phyloP scores from a whole-genome alignment of 1,284 basidiomycete genomes.

The Moesziomyces parantarcticus region DNA sequence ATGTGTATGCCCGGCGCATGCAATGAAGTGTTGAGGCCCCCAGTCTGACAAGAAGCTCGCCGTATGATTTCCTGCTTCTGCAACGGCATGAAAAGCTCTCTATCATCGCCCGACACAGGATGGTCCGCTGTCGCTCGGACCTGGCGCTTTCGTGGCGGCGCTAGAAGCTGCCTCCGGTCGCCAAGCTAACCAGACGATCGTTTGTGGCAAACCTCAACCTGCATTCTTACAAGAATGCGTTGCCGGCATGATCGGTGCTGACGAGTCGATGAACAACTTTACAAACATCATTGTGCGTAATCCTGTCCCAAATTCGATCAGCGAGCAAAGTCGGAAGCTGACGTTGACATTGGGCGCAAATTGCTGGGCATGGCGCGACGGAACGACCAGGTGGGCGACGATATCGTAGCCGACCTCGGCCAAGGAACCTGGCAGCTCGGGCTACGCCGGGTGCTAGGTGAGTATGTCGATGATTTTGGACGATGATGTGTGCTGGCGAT shows the following conservation, averaged over 20 bases:
- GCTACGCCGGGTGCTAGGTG: constrained; percentile 36
- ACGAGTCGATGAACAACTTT: constrained; percentile 8
- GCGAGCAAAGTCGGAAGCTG: no score
- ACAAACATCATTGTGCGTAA: constrained; percentile 46
- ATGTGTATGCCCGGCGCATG: no score
- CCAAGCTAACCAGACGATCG: constrained; percentile 9
- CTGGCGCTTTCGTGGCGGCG: constrained; percentile 39
- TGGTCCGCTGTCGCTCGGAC: constrained; percentile 35
- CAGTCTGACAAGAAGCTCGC: neutral
- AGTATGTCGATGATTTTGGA: neutral
- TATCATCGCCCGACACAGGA: constrained; percentile 36
- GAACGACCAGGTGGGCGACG: constrained; percentile 40
- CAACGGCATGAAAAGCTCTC: constrained; percentile 14
- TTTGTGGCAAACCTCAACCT: constrained; percentile 42
- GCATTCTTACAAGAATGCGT: constrained; percentile 42
- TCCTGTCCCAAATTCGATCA: no score
- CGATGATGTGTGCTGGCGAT: neutral
- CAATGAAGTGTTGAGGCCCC: neutral
- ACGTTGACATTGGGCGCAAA: no score
- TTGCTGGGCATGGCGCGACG: neutral
- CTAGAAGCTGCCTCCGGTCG: constrained; percentile 32
- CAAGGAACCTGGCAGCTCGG: constrained; percentile 42
- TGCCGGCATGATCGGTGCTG: constrained; percentile 23
- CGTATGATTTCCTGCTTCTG: neutral
- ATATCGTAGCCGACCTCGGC: constrained; percentile 43